Base-by-base conservation (phyloP, 129 eudicot genomes). In the Tanacetum coccineum region DNA sequence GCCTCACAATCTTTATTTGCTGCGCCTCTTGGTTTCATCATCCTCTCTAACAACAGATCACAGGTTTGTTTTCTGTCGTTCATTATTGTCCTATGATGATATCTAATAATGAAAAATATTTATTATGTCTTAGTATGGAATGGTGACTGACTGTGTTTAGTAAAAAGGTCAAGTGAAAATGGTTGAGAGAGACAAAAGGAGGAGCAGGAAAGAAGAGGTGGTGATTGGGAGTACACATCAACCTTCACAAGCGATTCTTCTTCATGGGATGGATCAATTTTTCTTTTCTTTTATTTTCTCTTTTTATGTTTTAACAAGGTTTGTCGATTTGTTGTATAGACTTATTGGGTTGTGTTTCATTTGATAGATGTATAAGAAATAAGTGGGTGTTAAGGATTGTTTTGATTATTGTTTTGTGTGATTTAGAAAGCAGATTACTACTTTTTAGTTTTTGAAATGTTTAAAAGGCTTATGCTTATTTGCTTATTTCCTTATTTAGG, bases 201-300 rank as follows among this genome's bases (percentile, higher is more conserved):
- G 42, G 42, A 36, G 42, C 42, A 36, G 94, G 42, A 86, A 86
- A 54, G 94, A 86, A 32, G 94, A 86, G 80, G 94, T 86, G 47
- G 87, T 86, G 3, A 83, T 84, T 3, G 94, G 74, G 94, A 86
- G 86, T 86, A 86, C 81, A 86, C 94, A 81, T 86, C 70, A 87
- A 87, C 42, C 95, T 87, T 66, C 95, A 83, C 87, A 87, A 78
- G 76, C 95, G 95, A n/a, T n/a, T n/a, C n/a, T n/a, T 44, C 74
- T 87, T 22, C 95, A 87, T 76, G 89, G 95, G 95, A 46, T 81
- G 95, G 91, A n/a, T n/a, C n/a, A n/a, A n/a, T n/a, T n/a, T n/a
- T 85, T 44, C 10, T 53, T 53, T 12, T 0, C 25, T 1, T 25
- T 0, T 44, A 2, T 18, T 7, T 64, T 25, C 1, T 42, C 40